Evolutionary conservation across 371 early-diverging fungal species (phyloP), one percentile per base, ranked within the genome.

Genomic region (Aphelidium insulamus): DNA sequence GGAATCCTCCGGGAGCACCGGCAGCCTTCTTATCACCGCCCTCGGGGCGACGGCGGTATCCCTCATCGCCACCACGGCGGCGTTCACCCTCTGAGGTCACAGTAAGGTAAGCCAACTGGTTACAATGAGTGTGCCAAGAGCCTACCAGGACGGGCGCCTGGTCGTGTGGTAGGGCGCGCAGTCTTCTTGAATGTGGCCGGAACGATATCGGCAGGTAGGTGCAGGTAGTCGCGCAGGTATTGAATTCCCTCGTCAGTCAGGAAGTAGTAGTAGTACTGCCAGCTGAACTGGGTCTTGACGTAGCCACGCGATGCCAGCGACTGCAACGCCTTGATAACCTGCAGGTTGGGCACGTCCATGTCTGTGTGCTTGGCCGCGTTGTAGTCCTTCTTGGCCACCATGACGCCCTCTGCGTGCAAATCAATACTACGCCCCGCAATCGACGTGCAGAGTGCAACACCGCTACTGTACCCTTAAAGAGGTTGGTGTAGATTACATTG

Each of bases 221-320:
- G 79, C 43, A 95, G 77, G 72, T 73, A 50, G 67, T 81, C 79
- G 59, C 97, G 82, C 53, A 95, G 72, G 66, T 88, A 90, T 54
- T 79, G 84, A 52, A 95, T 87, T 64, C 97, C 97, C 62, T 77
- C 81, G 55, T 86, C 75, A 56, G 91, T 95, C 49, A 97, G 69
- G 55, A 77, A 82, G 72, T 94, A 97, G 81, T 97, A 97, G 67
- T 82, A 95, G 75, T 86, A 84, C 55, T 90, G 95, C 98, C 98
- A 97, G 50, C 87, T 86, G 82, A 97, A 97, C 53, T 77, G 79
- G 54, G 81, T 81, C 67, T 76, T 83, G 57, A 95, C 92, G 44
- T 56, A 78, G 49, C 85, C 90, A 56, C 75, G 78, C 50, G 97
- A 95, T 54, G 72, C 66, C 61, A 95, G 71, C 40, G 86, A 87